Conservation (phyloP, 345 rosid species). For the Salix koriyanagi region DNA sequence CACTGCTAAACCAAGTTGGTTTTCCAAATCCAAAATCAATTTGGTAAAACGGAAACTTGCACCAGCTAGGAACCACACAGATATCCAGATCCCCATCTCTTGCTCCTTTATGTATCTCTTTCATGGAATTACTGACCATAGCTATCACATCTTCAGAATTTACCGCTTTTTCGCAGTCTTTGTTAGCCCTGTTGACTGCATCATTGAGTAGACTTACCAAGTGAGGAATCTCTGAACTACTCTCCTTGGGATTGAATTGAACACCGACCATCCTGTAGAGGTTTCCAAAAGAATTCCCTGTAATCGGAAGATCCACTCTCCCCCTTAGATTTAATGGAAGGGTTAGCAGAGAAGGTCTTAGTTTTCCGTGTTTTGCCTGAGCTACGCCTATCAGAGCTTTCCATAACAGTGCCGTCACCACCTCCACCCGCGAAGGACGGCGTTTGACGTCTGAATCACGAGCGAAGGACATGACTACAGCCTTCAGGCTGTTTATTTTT, state of each 20-base stretch:
- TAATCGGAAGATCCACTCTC: background rate
- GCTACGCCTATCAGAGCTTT: slow-evolving; percentile 12
- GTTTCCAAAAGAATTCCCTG: slow-evolving; percentile 10
- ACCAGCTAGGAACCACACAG: slow-evolving; percentile 6
- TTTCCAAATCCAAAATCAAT: slow-evolving; percentile 19
- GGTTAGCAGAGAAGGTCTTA: slow-evolving; percentile 5
- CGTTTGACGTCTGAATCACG: background rate
- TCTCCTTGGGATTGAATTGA: background rate
- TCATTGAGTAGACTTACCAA: background rate
- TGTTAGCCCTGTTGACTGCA: background rate
- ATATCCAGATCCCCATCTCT: background rate
- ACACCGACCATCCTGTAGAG: slow-evolving; percentile 2
- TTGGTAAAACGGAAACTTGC: slow-evolving; percentile 4
- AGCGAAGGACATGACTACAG: slow-evolving; percentile 8
- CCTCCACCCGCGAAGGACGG: slow-evolving; percentile 24
- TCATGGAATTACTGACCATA: background rate
- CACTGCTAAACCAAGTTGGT: slow-evolving; percentile 10
- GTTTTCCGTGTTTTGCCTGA: background rate
- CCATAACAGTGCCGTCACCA: slow-evolving; percentile 40
- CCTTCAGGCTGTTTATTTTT: slow-evolving; percentile 15
- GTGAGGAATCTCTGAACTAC: background rate
- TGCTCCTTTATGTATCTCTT: background rate
- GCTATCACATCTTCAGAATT: background rate
- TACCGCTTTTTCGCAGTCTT: background rate
- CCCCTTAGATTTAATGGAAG: slow-evolving; percentile 1